Base-by-base conservation (phyloP, 768 basidiomycete species). In the Crucibulum laeve region DNA sequence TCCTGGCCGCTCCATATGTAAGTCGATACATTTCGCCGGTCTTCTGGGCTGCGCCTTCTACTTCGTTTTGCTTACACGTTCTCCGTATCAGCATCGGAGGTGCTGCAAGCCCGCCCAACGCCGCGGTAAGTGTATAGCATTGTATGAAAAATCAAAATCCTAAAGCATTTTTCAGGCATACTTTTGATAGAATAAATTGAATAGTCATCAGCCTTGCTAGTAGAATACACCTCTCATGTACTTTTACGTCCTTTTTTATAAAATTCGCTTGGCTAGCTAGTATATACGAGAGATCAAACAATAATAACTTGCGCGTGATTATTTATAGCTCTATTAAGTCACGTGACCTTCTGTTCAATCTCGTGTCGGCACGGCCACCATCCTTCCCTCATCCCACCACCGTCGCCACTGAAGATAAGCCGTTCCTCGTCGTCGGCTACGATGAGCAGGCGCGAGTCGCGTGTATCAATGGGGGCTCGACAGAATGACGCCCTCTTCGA, bases 401-500 rank as follows among this genome's bases (percentile, higher is more conserved):
- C 28, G 8, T 8, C 28, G 8, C 28, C 8, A 8, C 28, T 30
- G 28, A 8, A 8, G 8, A 8, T 30, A 8, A 8, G 8, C 28
- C 28, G 8, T 8, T 15, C 21, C 11, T 38, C 35, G 19, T 25
- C 35, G 35, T 36, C 35, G 8, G 35, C 19, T 21, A 66, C 69
- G 61, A 74, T 74, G 71, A 78, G 73, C 68, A 74, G 77, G 70
- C 67, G 77, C 54, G 77, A 79, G 59, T 77, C 78, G 61, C 76
- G 77, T 56, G 69, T 70, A n/a, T 87, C 84, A 23, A 67, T 82
- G 50, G 77, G 73, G 41, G 70, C 65, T 48, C 73, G 83, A 53
- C 87, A 87, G 68, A 84, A 79, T 59, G 88, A 90, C 64, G 83
- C 87, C 37, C 69, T 91, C 33, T 74, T 83, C 48, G 89, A 91